Base-by-base conservation (phyloP, 768 basidiomycete species). In the Termitomyces bulborhizus region DNA sequence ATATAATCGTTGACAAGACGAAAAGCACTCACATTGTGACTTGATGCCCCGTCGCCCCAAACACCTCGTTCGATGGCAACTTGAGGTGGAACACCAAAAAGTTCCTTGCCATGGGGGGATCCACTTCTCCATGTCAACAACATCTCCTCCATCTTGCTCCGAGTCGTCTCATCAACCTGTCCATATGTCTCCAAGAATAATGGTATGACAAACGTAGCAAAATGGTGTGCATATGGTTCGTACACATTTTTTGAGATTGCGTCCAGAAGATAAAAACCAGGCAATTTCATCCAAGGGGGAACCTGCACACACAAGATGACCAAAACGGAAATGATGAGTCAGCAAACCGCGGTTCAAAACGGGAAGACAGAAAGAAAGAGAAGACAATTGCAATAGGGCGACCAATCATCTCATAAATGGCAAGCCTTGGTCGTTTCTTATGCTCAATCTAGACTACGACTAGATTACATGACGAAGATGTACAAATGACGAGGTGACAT, bases 61-160 rank as follows among this genome's bases (percentile, higher is more conserved):
- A 93, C 82, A 36, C 86, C 85, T 18, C 84, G 79, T 69, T 98
- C 97, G 58, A 98, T 89, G 15, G 85, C 81, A 42, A 83, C 72
- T 67, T 98, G 94, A 18, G 90, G 80, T 2, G 81, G 81, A 29
- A 81, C 71, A 42, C 93, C 90, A 66, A 98, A 99, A 1, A 99
- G 76, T 65, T 95, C 90, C 51, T 82, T 82, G 36, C 90, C 83
- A 34, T 77, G 79, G 2, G 90, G 88, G 13, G 88, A 86, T 15
- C 92, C 93, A 24, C 84, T 88, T 40, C 94, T 80, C 97, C 97
- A 99, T 6, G 97, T 96, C 29, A 90, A 71, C 13, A 98, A 81
- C 86, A 99, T 93, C 70, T 99, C 97, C 67, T 96, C 93, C 91
- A 99, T 95, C 71, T 98, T 98, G 68, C 84, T 82, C 57, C 89